Conservation (phyloP, 257 asterid species). For the Solanum pennellii region DNA sequence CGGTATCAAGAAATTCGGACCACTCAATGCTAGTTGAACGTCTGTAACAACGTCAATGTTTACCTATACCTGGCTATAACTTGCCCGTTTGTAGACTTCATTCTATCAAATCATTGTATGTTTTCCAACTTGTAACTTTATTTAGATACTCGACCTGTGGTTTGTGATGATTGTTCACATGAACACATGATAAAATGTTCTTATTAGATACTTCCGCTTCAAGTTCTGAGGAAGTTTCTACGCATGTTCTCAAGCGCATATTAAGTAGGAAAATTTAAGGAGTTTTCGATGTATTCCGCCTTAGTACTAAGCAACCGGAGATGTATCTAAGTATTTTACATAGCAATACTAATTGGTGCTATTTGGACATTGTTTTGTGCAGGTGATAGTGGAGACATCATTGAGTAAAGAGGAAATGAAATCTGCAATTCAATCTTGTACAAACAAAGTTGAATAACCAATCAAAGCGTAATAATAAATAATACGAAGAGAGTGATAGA, state of each 20-base stretch:
- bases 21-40: background rate
- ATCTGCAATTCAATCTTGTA: slow-evolving; percentile 64
- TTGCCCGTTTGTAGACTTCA: background rate
- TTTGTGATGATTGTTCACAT: background rate
- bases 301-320: background rate
- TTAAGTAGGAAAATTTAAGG: background rate
- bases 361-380: slow-evolving; percentile 4
- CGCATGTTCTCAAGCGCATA: background rate
- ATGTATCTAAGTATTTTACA: background rate
- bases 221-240: background rate
- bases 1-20: background rate
- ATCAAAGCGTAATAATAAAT: background rate
- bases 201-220: background rate
- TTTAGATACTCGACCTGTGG: background rate
- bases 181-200: background rate
- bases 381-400: slow-evolving; percentile 67
- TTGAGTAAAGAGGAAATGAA: slow-evolving; percentile 72
- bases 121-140: background rate
- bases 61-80: background rate
- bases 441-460: slow-evolving; percentile 61
- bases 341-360: background rate
- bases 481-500: background rate
- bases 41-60: background rate
- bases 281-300: background rate
- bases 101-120: no score